Evolutionary conservation across 148 eudicot species (phyloP).

Genomic region (Hydrangea macrophylla): DNA sequence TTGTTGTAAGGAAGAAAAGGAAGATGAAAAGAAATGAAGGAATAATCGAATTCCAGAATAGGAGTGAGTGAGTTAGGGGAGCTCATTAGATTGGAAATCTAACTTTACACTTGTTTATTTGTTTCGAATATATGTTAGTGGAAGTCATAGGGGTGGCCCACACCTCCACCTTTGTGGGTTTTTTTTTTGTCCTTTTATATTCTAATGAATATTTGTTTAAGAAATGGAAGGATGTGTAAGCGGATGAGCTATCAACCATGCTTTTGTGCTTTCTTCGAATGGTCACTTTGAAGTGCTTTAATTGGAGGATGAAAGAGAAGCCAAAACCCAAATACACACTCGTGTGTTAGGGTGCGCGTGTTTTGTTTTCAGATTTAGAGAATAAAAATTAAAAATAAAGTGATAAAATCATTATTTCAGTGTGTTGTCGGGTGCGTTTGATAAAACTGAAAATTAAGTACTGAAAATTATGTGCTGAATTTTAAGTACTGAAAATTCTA

Average conservation of each 20-base stretch:
- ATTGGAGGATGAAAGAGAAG: slow-evolving; percentile 37
- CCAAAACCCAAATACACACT: slow-evolving; percentile 1
- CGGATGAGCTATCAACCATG: slow-evolving; percentile 25
- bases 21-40: slow-evolving; percentile 30
- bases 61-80: slow-evolving; percentile 36
- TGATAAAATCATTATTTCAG: too few species aligned
- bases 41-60: slow-evolving; percentile 40
- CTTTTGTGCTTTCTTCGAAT: slow-evolving; percentile 63
- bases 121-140: slow-evolving; percentile 75
- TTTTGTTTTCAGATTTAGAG: too few species aligned
- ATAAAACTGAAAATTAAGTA: too few species aligned
- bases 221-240: slow-evolving; percentile 18
- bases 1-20: slow-evolving; percentile 18
- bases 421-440: too few species aligned
- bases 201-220: slow-evolving; percentile 12
- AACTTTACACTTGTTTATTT: slow-evolving; percentile 60
- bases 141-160: slow-evolving; percentile 65
- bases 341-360: too few species aligned
- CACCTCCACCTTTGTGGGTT: slow-evolving; percentile 19
- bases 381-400: too few species aligned
- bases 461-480: too few species aligned
- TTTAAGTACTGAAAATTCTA: too few species aligned
- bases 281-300: slow-evolving; percentile 56
- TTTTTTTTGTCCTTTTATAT: neutral
- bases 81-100: slow-evolving; percentile 43